Percentiles rank a stretch among this genome's conserved stretches.
Evolutionary conservation across 495 filamentous ascomycete species (phyloP).

Genomic region (Poronia punctata): DNA sequence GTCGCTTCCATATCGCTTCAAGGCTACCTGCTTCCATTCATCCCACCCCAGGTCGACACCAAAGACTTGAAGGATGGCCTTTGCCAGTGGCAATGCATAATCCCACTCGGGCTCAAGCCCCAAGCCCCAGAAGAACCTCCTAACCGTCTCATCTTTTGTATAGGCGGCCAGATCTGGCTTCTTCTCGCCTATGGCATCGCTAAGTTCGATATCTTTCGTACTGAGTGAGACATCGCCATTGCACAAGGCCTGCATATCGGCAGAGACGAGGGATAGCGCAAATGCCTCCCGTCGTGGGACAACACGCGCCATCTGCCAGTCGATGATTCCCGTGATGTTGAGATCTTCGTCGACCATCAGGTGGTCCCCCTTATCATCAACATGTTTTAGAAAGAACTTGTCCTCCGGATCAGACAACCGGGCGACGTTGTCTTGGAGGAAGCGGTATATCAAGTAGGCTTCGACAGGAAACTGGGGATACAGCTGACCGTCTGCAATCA

Average conservation of each 20-base stretch:
- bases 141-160: background rate
- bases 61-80: background rate
- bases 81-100: background rate
- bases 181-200: slow-evolving; percentile 1
- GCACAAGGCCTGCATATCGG: slow-evolving; percentile 23
- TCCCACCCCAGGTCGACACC: background rate
- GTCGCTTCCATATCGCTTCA: background rate
- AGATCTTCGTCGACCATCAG: background rate
- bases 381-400: slow-evolving; percentile 1
- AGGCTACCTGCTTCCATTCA: background rate
- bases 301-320: slow-evolving; percentile 2
- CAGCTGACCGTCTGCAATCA: slow-evolving; percentile 15
- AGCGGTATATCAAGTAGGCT: slow-evolving; percentile 6
- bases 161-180: background rate
- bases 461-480: slow-evolving; percentile 6
- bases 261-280: slow-evolving; percentile 22
- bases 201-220: slow-evolving; percentile 5
- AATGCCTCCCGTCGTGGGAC: slow-evolving; percentile 14
- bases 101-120: background rate
- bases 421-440: background rate
- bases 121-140: slow-evolving; percentile 1
- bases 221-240: slow-evolving; percentile 7
- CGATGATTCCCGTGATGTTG: background rate
- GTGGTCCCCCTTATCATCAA: slow-evolving; percentile 2
- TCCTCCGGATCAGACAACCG: background rate